These are phyloP conservation scores for Wickerhamiella bombiphila DNA, from an alignment of 805 yeast species.

Conservation along the genomic window DNA sequence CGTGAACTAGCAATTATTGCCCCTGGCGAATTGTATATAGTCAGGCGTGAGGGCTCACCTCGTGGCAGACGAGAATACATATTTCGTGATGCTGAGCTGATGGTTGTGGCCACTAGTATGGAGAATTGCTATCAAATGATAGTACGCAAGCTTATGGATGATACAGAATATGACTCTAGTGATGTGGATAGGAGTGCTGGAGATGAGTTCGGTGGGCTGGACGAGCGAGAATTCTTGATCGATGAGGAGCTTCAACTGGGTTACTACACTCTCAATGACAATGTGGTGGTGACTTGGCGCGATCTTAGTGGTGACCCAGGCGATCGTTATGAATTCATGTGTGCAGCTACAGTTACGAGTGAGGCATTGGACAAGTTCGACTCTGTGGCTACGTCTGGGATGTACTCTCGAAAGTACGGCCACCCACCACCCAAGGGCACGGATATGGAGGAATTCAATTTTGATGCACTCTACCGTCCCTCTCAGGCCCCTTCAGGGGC, in stretches of 20 bases:
- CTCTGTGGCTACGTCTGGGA: constrained; percentile 46
- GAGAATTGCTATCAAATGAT: constrained; percentile 57
- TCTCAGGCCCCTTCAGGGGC: too few species aligned
- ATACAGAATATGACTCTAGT: constrained; percentile 30
- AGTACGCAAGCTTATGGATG: constrained; percentile 52
- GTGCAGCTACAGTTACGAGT: constrained; percentile 38
- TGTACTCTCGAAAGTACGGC: constrained; percentile 61
- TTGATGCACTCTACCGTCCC: constrained; percentile 20
- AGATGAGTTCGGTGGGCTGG: constrained; percentile 26
- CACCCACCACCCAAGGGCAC: constrained; percentile 29
- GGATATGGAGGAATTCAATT: constrained; percentile 51
- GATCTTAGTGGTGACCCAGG: constrained; percentile 79
- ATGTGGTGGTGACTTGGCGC: constrained; percentile 56
- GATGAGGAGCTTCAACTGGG: constrained; percentile 45
- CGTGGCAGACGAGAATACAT: constrained; percentile 63
- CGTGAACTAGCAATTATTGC: constrained; percentile 57
- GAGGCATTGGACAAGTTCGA: constrained; percentile 46
- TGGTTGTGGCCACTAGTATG: constrained; percentile 46
- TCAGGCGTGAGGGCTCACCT: constrained; percentile 66
- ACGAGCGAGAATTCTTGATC: constrained; percentile 35
- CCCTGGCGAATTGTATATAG: constrained; percentile 61
- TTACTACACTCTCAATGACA: constrained; percentile 39
- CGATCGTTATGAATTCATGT: constrained; percentile 67
- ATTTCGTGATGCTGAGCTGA: constrained; percentile 64
- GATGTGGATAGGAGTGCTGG: constrained; percentile 22